These are phyloP conservation scores for Aspergillus udagawae DNA, from an alignment of 2,329 filamentous ascomycete genomes.

Conservation along the genomic window DNA sequence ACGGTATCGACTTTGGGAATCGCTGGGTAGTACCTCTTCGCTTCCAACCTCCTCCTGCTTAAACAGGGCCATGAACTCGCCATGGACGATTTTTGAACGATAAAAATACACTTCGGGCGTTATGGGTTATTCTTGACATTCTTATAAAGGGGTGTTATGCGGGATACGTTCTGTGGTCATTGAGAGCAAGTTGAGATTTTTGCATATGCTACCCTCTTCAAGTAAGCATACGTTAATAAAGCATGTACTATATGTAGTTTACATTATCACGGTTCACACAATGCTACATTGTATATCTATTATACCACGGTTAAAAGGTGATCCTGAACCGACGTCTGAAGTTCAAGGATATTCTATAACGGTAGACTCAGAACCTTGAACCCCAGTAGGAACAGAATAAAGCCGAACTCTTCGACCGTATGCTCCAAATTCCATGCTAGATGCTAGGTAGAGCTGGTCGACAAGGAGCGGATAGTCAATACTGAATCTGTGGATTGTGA, in stretches of 20 bases:
- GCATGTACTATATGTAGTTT: background rate
- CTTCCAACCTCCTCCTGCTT: conserved; percentile 33
- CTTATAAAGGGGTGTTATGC: background rate
- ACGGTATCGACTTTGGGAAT: conserved; percentile 83
- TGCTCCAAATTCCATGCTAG: no score
- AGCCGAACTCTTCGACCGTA: no score
- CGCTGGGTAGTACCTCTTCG: conserved; percentile 76
- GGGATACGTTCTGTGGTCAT: background rate
- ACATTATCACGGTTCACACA: background rate
- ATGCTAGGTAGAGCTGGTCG: no score
- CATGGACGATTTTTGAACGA: conserved; percentile 12
- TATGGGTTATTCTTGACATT: background rate
- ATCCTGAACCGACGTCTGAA: no score
- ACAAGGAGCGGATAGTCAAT: no score
- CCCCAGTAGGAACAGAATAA: no score
- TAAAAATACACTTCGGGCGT: conserved; percentile 8
- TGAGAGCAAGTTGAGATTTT: background rate
- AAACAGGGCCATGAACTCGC: conserved; percentile 3
- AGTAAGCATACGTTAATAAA: background rate
- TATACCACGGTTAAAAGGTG: background rate
- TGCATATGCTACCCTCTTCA: background rate
- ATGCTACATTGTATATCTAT: background rate
- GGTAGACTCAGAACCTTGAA: no score
- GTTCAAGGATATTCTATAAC: no score
- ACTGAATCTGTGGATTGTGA: no score